A percentile compares a stretch with the other conserved stretches of the same genome.
Conservation (phyloP, 441 rosid genomes). For the Omphalea diandra region DNA sequence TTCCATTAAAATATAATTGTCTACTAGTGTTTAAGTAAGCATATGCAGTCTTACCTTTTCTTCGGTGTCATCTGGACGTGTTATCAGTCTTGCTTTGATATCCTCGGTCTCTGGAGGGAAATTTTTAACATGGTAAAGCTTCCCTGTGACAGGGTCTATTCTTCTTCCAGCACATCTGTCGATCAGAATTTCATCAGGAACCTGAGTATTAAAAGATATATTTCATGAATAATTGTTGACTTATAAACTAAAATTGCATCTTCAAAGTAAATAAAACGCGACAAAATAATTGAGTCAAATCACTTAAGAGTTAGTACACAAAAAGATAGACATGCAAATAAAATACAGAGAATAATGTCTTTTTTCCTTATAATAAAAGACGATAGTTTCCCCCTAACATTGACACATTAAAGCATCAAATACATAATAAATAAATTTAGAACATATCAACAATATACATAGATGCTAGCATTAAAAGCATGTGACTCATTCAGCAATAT, state of each 20-base stretch:
- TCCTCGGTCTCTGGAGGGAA: slow-evolving; percentile 76
- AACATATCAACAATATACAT: background rate
- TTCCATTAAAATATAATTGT: background rate
- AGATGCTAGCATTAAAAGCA: background rate
- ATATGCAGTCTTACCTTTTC: slow-evolving; percentile 57
- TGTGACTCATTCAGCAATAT: background rate
- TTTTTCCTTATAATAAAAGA: too few relatives aligned
- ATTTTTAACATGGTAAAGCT: slow-evolving; percentile 71
- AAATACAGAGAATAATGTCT: too few relatives aligned
- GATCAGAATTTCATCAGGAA: slow-evolving; percentile 89
- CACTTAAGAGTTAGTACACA: background rate
- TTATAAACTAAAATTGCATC: slow-evolving; percentile 6
- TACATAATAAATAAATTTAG: background rate
- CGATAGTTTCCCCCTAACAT: too few relatives aligned
- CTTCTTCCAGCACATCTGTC: slow-evolving; percentile 93
- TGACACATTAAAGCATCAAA: background rate
- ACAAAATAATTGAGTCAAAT: background rate
- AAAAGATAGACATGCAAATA: background rate
- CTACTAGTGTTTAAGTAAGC: background rate
- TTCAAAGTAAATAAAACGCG: background rate
- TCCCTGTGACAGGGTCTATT: slow-evolving; percentile 73
- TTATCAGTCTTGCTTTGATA: slow-evolving; percentile 67
- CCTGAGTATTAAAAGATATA: slow-evolving; percentile 53
- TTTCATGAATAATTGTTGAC: slow-evolving; percentile 21
- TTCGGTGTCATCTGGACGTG: slow-evolving; percentile 87